Evolutionary conservation across 345 rosid genomes (phyloP).

Genomic region (Populus alba): DNA sequence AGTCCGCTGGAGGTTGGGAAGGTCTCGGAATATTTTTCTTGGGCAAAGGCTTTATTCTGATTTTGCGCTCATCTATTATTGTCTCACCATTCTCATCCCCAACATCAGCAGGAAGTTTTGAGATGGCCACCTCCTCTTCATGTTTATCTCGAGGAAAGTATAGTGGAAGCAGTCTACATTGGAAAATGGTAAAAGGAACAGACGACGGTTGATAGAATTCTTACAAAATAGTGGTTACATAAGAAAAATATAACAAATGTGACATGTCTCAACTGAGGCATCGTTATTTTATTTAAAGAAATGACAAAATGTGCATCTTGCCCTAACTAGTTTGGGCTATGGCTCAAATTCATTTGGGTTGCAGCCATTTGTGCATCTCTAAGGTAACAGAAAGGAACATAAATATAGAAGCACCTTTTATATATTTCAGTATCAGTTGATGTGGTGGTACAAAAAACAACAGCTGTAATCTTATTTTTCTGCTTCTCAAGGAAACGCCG

Average conservation of each 20-base stretch:
- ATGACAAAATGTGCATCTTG: not conserved
- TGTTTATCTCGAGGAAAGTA: constrained; percentile 95
- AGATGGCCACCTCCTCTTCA: constrained; percentile 82
- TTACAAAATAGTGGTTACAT: not conserved
- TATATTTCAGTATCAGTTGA: constrained; percentile 89
- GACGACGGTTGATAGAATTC: not conserved
- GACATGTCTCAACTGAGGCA: constrained; percentile 1
- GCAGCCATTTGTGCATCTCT: not conserved
- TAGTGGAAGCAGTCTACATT: constrained; percentile 82
- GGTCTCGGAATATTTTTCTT: constrained; percentile 56
- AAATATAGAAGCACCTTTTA: constrained; percentile 52
- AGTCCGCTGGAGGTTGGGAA: constrained; percentile 55
- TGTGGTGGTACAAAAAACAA: constrained; percentile 85
- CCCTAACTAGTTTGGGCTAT: not conserved
- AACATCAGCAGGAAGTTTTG: constrained; percentile 94
- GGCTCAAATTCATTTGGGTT: not conserved
- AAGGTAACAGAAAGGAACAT: constrained; percentile 8
- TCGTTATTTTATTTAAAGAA: constrained; percentile 12
- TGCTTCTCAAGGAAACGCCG: constrained; percentile 94
- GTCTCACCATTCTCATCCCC: constrained; percentile 99
- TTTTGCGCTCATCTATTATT: constrained; percentile 87
- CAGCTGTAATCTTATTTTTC: constrained; percentile 74
- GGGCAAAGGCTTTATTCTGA: constrained; percentile 90
- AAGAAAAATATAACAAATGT: not conserved
- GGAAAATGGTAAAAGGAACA: constrained; percentile 13